These are phyloP conservation scores for Adansonia madagascariensis DNA, from an alignment of 441 rosid genomes.

Conservation along the genomic window DNA sequence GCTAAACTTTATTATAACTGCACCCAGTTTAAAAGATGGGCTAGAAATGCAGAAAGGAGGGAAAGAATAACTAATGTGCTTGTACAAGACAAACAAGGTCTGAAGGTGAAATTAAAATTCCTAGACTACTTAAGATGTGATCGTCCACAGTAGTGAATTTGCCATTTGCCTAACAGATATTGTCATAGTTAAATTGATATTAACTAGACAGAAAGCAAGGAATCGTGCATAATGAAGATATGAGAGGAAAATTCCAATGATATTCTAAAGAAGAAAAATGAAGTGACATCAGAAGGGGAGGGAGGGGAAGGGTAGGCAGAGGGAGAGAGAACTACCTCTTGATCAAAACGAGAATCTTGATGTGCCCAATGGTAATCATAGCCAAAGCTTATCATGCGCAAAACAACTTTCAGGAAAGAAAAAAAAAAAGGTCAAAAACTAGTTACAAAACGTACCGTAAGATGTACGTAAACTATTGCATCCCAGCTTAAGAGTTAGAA, in stretches of 20 bases:
- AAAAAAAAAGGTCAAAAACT: background rate
- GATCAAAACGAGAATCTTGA: slow-evolving; percentile 66
- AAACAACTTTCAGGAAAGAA: slow-evolving; percentile 54
- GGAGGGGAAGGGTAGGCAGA: background rate
- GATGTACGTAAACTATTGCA: background rate
- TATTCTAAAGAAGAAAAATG: slow-evolving; percentile 6
- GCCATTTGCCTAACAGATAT: slow-evolving; percentile 12
- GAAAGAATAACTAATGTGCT: slow-evolving; percentile 9
- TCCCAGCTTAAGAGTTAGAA: background rate
- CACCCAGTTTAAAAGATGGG: slow-evolving; percentile 9
- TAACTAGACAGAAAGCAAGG: slow-evolving; percentile 25
- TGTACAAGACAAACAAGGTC: slow-evolving; percentile 9
- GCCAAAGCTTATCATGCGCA: slow-evolving; percentile 98
- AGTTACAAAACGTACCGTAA: slow-evolving; percentile 8
- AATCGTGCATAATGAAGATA: slow-evolving; percentile 15
- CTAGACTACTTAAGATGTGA: background rate
- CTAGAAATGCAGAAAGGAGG: slow-evolving; percentile 18
- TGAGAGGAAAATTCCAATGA: slow-evolving; percentile 9
- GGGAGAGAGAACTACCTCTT: slow-evolving; percentile 51
- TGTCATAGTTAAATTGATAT: slow-evolving; percentile 3
- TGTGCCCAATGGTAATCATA: slow-evolving; percentile 81
- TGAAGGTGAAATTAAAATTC: slow-evolving; percentile 3
- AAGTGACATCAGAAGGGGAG: background rate
- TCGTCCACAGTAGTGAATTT: slow-evolving; percentile 10
- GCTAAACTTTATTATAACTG: slow-evolving; percentile 1